phyloP scores from a whole-genome alignment of 306 rosid species.

The Acacia confusa region DNA sequence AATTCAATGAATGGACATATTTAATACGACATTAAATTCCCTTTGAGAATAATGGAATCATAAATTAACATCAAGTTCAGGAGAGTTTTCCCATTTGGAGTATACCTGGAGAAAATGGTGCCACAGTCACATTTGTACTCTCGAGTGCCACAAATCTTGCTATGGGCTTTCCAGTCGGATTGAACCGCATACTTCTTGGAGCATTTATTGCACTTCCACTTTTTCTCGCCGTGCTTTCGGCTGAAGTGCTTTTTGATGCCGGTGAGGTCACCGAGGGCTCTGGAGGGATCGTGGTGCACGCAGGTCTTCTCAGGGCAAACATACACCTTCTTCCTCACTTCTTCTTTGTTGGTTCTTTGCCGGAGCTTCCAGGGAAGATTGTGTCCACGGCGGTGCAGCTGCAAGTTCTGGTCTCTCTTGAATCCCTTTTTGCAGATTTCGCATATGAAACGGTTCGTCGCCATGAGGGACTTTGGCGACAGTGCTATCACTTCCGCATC shows the following conservation, averaged over 20 bases:
- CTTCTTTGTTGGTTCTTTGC: conserved; percentile 69
- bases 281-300: conserved; percentile 76
- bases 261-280: conserved; percentile 93
- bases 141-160: conserved; percentile 85
- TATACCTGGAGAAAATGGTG: conserved; percentile 80
- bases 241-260: conserved; percentile 90
- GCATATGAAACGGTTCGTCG: conserved; percentile 77
- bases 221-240: conserved; percentile 94
- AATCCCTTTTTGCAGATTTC: conserved; percentile 90
- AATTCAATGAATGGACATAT: conserved; percentile 25
- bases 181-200: conserved; percentile 84
- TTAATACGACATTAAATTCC: conserved; percentile 23
- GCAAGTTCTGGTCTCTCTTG: conserved; percentile 88
- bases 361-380: conserved; percentile 88
- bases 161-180: conserved; percentile 95
- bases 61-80: background rate
- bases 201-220: conserved; percentile 52
- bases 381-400: conserved; percentile 91
- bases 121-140: conserved; percentile 48
- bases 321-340: conserved; percentile 72
- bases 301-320: conserved; percentile 89
- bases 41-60: background rate
- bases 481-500: conserved; percentile 83
- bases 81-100: background rate
- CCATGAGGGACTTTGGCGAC: conserved; percentile 89